phyloP scores from a whole-genome alignment of 2,329 filamentous ascomycete genomes.

The Knoxdaviesia capensis region DNA sequence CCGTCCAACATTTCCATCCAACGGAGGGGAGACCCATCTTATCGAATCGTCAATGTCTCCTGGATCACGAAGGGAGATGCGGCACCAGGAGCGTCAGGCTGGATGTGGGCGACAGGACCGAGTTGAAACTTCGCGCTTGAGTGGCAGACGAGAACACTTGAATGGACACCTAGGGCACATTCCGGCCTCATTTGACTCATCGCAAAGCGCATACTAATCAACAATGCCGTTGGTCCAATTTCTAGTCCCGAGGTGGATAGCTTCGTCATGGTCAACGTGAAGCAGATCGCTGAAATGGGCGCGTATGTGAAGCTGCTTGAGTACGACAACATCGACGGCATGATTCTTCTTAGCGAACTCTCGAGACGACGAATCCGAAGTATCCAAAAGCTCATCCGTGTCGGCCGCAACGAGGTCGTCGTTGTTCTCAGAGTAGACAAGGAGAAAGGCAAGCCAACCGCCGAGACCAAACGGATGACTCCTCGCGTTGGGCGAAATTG shows the following conservation, averaged over 20 bases:
- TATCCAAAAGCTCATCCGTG: conserved; percentile 97
- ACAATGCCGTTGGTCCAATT: conserved; percentile 2
- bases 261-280: conserved; percentile 99
- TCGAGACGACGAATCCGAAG: conserved; percentile 94
- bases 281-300: conserved; percentile 99
- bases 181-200: no score
- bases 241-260: conserved; percentile 73
- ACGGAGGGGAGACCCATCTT: no score
- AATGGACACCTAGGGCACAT: no score
- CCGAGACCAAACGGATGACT: conserved; percentile 1
- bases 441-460: conserved; percentile 53
- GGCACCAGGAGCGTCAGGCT: no score
- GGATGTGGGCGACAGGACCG: no score
- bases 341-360: conserved; percentile 95
- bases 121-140: no score
- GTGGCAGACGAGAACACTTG: no score
- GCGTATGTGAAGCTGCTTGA: conserved; percentile 98
- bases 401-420: conserved; percentile 95
- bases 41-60: no score
- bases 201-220: neutral
- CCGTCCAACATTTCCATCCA: no score
- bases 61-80: no score
- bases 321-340: conserved; percentile 99
- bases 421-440: conserved; percentile 98
- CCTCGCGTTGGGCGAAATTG: no score